Base-by-base conservation (phyloP, 352 stramenopile genomes). In the Achlya hypogyna region DNA sequence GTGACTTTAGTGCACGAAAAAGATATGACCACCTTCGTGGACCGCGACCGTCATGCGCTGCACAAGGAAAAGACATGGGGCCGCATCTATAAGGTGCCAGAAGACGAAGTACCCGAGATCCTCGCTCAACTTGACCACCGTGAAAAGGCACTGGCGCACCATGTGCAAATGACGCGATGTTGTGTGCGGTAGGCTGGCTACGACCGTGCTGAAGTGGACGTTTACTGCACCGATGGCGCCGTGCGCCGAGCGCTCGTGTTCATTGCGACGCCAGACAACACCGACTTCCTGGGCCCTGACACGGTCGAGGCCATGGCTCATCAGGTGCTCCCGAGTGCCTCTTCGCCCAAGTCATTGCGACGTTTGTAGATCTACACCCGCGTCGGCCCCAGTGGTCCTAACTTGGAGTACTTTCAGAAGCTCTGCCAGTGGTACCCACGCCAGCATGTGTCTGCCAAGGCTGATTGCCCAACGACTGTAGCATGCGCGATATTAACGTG, bases 371-470 rank as follows among this genome's bases (percentile, higher is more conserved):
- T 95, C 67, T 78, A 79, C 34, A 91, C 81, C 5, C 75, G 81
- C 18, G 75, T 71, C 27, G 86, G 86, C 27, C 76, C 77, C 65
- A 92, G 82, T 49, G 86, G 86, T 22, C 82, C 83, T 35, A 95
- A 95, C 73, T 81, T 86, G 51, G 86, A 95, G 74, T 95, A 95
- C 65, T 74, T 95, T 45, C 83, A 88, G 53, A 84, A 81, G 62
- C 79, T 95, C 60, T 90, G 82, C 64, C 78, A 88, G 51, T 82
- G 75, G 53, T 62, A 62, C 4, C 28, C 34, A 47, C 51, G 35
- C 22, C n/a, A n/a, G n/a, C n/a, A n/a, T n/a, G n/a, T n/a, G n/a
- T n/a, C n/a, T n/a, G n/a, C n/a, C n/a, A n/a, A n/a, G n/a, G n/a
- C n/a, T n/a, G n/a, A n/a, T n/a, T n/a, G n/a, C n/a, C n/a, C n/a